Conservation (phyloP, 2,329 filamentous ascomycete genomes). For the Magnaporthiopsis incrustans region DNA sequence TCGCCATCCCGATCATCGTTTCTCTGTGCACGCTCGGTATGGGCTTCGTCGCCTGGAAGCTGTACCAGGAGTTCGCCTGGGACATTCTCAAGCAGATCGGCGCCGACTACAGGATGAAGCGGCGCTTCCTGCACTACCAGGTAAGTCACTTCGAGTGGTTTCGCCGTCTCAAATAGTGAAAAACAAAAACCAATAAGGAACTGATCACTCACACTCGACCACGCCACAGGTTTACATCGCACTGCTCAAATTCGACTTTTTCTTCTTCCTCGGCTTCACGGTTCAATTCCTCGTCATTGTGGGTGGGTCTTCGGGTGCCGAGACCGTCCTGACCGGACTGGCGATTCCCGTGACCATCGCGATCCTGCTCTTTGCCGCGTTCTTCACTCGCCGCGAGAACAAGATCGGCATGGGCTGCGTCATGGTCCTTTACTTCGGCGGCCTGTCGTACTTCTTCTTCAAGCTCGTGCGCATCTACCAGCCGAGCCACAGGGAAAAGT, state of each 20-base stretch:
- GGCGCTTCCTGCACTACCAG: constrained; percentile 93
- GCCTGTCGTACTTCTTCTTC: constrained; percentile 92
- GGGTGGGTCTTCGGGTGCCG: constrained; percentile 53
- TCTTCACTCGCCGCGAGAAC: constrained; percentile 77
- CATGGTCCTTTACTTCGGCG: constrained; percentile 82
- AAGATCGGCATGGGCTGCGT: constrained; percentile 67
- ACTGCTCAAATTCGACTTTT: constrained; percentile 97
- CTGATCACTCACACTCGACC: neutral
- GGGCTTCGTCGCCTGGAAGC: constrained; percentile 78
- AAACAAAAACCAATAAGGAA: neutral
- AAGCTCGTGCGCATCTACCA: constrained; percentile 96
- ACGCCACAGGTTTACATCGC: constrained; percentile 80
- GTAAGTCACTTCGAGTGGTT: constrained; percentile 36
- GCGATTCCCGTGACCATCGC: constrained; percentile 87
- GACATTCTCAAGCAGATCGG: constrained; percentile 99
- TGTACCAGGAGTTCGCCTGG: constrained; percentile 98
- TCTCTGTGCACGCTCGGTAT: constrained; percentile 66
- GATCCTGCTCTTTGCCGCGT: constrained; percentile 78
- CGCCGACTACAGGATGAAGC: constrained; percentile 93
- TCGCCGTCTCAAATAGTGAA: neutral
- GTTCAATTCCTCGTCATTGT: constrained; percentile 97
- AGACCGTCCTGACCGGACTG: constrained; percentile 79
- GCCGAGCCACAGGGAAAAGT: constrained; percentile 47
- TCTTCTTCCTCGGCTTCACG: constrained; percentile 98
- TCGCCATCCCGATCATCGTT: constrained; percentile 80